These are phyloP conservation scores for Xerocomus potaroensis DNA, from an alignment of 768 basidiomycete species.

Conservation along the genomic window DNA sequence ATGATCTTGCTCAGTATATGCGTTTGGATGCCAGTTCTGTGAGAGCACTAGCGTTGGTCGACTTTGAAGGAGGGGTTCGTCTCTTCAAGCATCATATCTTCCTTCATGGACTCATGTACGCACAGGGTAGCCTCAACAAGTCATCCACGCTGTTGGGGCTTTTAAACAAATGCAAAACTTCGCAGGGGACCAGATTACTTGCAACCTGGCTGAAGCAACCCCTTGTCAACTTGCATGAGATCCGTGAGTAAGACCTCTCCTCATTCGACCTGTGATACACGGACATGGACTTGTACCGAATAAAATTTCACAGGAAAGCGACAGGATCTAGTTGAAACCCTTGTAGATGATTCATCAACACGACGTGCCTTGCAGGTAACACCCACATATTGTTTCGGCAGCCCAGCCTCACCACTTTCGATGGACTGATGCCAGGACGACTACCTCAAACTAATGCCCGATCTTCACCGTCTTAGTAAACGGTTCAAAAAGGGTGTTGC, in stretches of 20 bases:
- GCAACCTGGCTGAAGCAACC: slow-evolving; percentile 96
- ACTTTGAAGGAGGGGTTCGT: slow-evolving; percentile 47
- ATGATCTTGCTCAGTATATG: slow-evolving; percentile 95
- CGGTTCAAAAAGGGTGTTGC: slow-evolving; percentile 83
- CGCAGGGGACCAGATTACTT: slow-evolving; percentile 85
- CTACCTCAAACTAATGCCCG: slow-evolving; percentile 87
- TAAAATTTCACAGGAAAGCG: slow-evolving; percentile 55
- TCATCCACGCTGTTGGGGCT: slow-evolving; percentile 87
- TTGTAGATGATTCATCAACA: slow-evolving; percentile 72
- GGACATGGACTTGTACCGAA: not conserved
- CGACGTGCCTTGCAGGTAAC: slow-evolving; percentile 70
- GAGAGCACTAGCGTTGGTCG: slow-evolving; percentile 81
- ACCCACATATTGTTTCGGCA: not conserved
- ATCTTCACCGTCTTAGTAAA: slow-evolving; percentile 88
- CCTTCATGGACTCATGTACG: not conserved
- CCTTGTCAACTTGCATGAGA: slow-evolving; percentile 88
- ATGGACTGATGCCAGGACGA: slow-evolving; percentile 56
- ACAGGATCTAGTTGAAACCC: slow-evolving; percentile 82
- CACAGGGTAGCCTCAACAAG: slow-evolving; percentile 58
- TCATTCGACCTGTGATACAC: not conserved
- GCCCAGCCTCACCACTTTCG: not conserved
- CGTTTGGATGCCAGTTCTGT: slow-evolving; percentile 93
- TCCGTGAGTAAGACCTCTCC: slow-evolving; percentile 49
- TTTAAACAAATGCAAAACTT: slow-evolving; percentile 93
- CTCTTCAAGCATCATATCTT: not conserved